Evolutionary conservation across 352 stramenopile species (phyloP).

Genomic region (Globisporangium solare): DNA sequence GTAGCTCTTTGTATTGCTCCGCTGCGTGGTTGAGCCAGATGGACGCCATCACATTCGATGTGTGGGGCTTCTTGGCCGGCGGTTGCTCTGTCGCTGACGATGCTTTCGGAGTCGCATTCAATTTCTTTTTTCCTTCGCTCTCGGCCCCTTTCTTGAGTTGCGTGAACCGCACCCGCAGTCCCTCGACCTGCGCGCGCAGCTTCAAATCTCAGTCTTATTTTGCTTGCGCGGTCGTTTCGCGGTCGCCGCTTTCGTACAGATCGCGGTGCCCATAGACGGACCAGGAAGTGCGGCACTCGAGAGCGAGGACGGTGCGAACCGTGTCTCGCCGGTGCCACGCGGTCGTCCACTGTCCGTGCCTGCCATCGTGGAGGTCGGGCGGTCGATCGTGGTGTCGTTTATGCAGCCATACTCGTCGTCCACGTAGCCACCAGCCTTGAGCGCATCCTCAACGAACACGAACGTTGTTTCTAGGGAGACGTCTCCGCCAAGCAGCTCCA

Average conservation of each 20-base stretch:
- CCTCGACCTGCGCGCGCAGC: slow-evolving; percentile 3
- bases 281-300: background rate
- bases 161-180: background rate
- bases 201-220: slow-evolving; percentile 1
- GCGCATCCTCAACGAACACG: slow-evolving; percentile 14
- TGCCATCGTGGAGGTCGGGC: background rate
- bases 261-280: background rate
- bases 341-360: background rate
- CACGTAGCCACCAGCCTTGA: background rate
- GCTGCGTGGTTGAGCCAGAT: slow-evolving; percentile 39
- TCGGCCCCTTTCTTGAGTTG: background rate
- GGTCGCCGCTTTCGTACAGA: background rate
- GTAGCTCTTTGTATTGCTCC: slow-evolving; percentile 34
- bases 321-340: too few relatives aligned
- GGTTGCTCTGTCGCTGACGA: background rate
- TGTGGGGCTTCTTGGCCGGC: background rate
- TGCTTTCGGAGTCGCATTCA: background rate
- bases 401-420: background rate
- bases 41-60: slow-evolving; percentile 7
- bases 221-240: slow-evolving; percentile 5
- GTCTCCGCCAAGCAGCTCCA: slow-evolving; percentile 9
- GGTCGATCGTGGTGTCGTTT: background rate
- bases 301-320: too few relatives aligned
- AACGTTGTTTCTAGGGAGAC: slow-evolving; percentile 15
- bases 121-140: background rate